Conservation (phyloP, 2,329 filamentous ascomycete genomes). For the Teratosphaeria destructans region DNA sequence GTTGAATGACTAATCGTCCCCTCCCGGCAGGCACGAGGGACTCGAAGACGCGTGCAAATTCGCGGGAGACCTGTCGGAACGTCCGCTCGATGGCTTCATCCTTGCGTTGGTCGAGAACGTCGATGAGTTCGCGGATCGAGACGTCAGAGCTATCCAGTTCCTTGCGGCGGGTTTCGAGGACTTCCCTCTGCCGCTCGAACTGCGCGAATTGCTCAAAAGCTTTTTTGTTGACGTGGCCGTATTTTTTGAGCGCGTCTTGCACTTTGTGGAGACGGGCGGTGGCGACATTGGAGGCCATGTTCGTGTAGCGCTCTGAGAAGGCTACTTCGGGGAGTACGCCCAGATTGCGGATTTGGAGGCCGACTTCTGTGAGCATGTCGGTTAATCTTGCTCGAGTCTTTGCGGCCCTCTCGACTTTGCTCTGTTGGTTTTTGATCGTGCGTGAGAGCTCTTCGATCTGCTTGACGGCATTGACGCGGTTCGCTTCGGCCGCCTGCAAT, state of each 20-base stretch:
- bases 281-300: slow-evolving; percentile 60
- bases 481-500: slow-evolving; percentile 50
- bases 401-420: slow-evolving; percentile 82
- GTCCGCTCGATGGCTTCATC: slow-evolving; percentile 97
- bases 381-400: slow-evolving; percentile 75
- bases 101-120: slow-evolving; percentile 86
- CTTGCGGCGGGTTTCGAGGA: slow-evolving; percentile 69
- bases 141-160: slow-evolving; percentile 79
- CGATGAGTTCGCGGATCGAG: slow-evolving; percentile 86
- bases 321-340: slow-evolving; percentile 90
- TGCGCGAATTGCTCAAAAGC: slow-evolving; percentile 98
- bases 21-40: slow-evolving; percentile 90
- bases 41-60: slow-evolving; percentile 88
- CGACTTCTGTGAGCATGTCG: slow-evolving; percentile 67
- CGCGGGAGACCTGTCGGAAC: slow-evolving; percentile 92
- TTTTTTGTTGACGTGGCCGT: slow-evolving; percentile 92
- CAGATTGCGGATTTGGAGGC: slow-evolving; percentile 81
- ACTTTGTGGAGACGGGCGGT: slow-evolving; percentile 72
- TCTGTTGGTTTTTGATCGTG: slow-evolving; percentile 75
- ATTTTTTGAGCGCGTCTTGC: slow-evolving; percentile 89
- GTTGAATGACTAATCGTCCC: slow-evolving; percentile 84
- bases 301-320: slow-evolving; percentile 72
- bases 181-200: slow-evolving; percentile 86
- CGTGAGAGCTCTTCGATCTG: slow-evolving; percentile 65
- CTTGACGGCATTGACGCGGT: slow-evolving; percentile 54